phyloP scores from a whole-genome alignment of 208 protist species.

The Jaenimonas drosophilae region DNA sequence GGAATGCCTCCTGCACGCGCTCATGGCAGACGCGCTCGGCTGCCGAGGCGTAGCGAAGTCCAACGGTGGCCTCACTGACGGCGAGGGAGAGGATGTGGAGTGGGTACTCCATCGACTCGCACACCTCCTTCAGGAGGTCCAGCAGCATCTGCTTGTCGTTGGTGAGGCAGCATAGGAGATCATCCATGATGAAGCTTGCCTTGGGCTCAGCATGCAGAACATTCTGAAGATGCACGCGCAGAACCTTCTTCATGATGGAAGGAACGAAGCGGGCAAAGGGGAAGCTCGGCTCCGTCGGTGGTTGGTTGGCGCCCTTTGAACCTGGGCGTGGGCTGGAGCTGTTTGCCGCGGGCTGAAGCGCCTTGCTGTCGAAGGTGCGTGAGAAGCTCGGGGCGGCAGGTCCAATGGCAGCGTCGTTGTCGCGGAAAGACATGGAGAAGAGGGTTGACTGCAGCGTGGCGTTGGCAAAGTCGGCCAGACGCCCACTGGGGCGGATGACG shows the following conservation, averaged over 20 bases:
- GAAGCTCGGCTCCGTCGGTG: no score
- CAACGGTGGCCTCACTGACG: conserved; percentile 47
- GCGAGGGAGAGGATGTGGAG: conserved; percentile 52
- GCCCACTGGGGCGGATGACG: not conserved
- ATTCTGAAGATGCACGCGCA: conserved; percentile 1
- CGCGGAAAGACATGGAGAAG: no score
- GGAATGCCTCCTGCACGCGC: conserved; percentile 18
- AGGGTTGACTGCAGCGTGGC: not conserved
- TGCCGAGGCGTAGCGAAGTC: conserved; percentile 29
- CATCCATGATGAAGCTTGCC: conserved; percentile 57
- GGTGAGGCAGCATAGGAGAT: conserved; percentile 42
- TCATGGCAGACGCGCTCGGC: conserved; percentile 22
- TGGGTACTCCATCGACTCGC: conserved; percentile 12
- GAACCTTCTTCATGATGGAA: conserved; percentile 2
- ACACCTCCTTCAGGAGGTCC: conserved; percentile 28
- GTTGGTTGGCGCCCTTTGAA: not conserved
- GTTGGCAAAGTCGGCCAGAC: not conserved
- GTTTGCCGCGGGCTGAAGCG: not conserved
- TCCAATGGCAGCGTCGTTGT: no score
- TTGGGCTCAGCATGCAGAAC: not conserved
- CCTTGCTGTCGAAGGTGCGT: not conserved
- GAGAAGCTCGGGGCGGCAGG: not conserved
- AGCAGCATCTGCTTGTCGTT: conserved; percentile 36
- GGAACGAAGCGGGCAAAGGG: conserved; percentile 1
- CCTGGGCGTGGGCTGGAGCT: not conserved